Percentiles rank a stretch among this genome's conserved stretches.
Evolutionary conservation across 306 rosid genomes (phyloP).

Genomic region (Castanea mollissima): DNA sequence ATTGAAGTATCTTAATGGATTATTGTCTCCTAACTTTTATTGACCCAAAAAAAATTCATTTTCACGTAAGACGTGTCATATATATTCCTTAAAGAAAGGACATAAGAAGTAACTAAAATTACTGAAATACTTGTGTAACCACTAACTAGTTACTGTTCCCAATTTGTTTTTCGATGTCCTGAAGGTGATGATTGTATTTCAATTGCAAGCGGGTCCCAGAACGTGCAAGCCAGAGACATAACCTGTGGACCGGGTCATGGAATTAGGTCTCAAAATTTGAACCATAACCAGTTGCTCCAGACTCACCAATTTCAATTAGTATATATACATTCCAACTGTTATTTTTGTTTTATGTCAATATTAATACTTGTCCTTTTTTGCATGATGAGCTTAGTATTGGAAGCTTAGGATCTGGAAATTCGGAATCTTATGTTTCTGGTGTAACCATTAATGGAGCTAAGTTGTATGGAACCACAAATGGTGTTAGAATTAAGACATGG

Average conservation of each 20-base stretch:
- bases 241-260: conserved; percentile 96
- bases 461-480: conserved; percentile 67
- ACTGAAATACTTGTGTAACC: neutral
- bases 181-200: conserved; percentile 90
- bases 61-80: too few species aligned
- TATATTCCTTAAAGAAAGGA: too few species aligned
- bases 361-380: neutral
- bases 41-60: too few species aligned
- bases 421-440: conserved; percentile 54
- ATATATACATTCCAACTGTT: too few species aligned
- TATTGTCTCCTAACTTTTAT: too few species aligned
- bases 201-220: conserved; percentile 60
- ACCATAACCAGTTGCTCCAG: neutral
- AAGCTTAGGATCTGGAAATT: conserved; percentile 58
- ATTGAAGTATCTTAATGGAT: too few species aligned
- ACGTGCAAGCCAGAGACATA: conserved; percentile 49
- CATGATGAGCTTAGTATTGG: conserved; percentile 54
- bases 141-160: neutral
- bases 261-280: conserved; percentile 46
- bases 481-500: conserved; percentile 88
- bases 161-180: neutral
- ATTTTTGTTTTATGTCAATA: neutral
- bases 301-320: neutral
- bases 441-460: conserved; percentile 59
- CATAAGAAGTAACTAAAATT: neutral